A percentile compares a stretch with the other conserved stretches of the same genome.
These are phyloP conservation scores for Soucietia sequanensis DNA, from an alignment of 805 yeast species.

Conservation along the genomic window DNA sequence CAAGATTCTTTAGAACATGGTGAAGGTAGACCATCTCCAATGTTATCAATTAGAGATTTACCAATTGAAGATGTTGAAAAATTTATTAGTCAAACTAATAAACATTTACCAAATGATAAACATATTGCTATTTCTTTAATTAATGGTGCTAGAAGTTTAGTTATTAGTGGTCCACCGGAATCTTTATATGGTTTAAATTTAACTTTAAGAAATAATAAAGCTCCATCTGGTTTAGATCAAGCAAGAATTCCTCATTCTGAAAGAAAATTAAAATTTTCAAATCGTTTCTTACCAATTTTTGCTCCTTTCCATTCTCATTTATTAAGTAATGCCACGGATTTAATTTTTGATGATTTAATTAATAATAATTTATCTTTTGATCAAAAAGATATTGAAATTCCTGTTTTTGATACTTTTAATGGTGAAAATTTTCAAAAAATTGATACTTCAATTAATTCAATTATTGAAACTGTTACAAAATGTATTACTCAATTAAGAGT, in stretches of 20 bases:
- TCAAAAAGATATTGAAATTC: slow-evolving; percentile 61
- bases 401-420: slow-evolving; percentile 86
- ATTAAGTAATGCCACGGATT: slow-evolving; percentile 66
- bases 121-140: slow-evolving; percentile 87
- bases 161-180: slow-evolving; percentile 97
- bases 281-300: slow-evolving; percentile 90
- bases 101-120: slow-evolving; percentile 88
- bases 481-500: slow-evolving; percentile 89
- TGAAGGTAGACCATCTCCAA: slow-evolving; percentile 97
- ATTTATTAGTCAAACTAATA: slow-evolving; percentile 82
- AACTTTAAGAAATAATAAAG: slow-evolving; percentile 89
- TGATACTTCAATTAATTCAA: slow-evolving; percentile 40
- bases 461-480: slow-evolving; percentile 61
- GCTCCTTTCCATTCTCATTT: slow-evolving; percentile 97
- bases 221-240: slow-evolving; percentile 92
- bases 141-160: slow-evolving; percentile 95
- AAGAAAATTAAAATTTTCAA: slow-evolving; percentile 90
- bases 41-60: slow-evolving; percentile 92
- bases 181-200: slow-evolving; percentile 93
- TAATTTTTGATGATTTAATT: slow-evolving; percentile 62
- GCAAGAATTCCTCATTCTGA: slow-evolving; percentile 90
- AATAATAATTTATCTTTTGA: slow-evolving; percentile 57
- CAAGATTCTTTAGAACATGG: slow-evolving; percentile 90
- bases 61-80: slow-evolving; percentile 74
- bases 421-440: slow-evolving; percentile 73